phyloP scores from a whole-genome alignment of 352 stramenopile genomes.

The Phytopythium sindhum region DNA sequence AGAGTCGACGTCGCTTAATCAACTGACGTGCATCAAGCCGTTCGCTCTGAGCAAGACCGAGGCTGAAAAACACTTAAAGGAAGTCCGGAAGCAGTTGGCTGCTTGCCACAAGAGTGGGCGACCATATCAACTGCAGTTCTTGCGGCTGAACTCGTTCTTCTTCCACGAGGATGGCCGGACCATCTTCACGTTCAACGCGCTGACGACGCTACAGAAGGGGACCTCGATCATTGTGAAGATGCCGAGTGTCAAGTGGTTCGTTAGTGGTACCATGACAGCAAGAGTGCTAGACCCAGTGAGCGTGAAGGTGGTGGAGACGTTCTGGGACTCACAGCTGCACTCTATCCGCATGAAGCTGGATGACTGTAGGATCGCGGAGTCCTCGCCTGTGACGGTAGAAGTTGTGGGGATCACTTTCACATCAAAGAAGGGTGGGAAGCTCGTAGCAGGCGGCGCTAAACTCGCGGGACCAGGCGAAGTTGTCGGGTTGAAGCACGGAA shows the following conservation, averaged over 20 bases:
- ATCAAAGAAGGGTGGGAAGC: slow-evolving; percentile 8
- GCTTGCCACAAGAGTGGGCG: slow-evolving; percentile 28
- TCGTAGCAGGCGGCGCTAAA: slow-evolving; percentile 1
- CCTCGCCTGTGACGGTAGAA: slow-evolving; percentile 24
- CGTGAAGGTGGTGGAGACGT: slow-evolving; percentile 28
- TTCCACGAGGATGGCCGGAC: slow-evolving; percentile 41
- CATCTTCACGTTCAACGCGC: slow-evolving; percentile 31
- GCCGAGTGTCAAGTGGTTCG: slow-evolving; percentile 42
- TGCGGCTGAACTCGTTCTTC: slow-evolving; percentile 53
- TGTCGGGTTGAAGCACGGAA: slow-evolving; percentile 20
- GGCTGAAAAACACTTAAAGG: slow-evolving; percentile 24
- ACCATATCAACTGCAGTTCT: slow-evolving; percentile 51
- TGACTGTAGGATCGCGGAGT: slow-evolving; percentile 24
- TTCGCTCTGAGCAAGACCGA: slow-evolving; percentile 30
- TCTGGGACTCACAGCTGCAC: slow-evolving; percentile 47
- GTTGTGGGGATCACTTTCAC: slow-evolving; percentile 25
- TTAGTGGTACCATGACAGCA: slow-evolving; percentile 18
- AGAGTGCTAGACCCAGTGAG: slow-evolving; percentile 21
- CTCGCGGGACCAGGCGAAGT: slow-evolving; percentile 48
- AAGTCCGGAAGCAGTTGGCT: slow-evolving; percentile 23
- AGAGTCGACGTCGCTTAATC: slow-evolving; percentile 22
- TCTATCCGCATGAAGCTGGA: slow-evolving; percentile 38
- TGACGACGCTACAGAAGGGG: slow-evolving; percentile 24
- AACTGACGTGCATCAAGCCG: slow-evolving; percentile 47
- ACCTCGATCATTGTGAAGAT: slow-evolving; percentile 38